phyloP scores from a whole-genome alignment of 2,329 filamentous ascomycete genomes.

The Pestalotiopsis sp. region DNA sequence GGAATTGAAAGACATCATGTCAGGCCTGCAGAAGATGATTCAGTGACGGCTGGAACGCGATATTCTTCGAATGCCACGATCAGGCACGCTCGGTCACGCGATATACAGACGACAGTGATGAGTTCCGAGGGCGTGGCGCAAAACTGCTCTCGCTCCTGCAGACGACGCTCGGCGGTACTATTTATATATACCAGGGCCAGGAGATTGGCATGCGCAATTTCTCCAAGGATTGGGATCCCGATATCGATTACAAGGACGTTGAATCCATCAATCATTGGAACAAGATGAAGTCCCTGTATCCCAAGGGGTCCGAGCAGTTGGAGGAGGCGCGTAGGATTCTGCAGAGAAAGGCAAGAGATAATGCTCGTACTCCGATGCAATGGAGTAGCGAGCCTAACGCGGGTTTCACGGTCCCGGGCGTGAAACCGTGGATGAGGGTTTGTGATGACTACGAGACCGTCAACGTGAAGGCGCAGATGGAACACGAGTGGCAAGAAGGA shows the following conservation, averaged over 20 bases:
- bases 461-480: constrained; percentile 59
- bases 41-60: constrained; percentile 62
- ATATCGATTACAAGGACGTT: constrained; percentile 57
- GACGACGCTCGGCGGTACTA: constrained; percentile 56
- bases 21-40: constrained; percentile 49
- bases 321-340: constrained; percentile 53
- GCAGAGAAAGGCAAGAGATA: constrained; percentile 64
- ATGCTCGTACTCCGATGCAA: constrained; percentile 68
- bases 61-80: constrained; percentile 69
- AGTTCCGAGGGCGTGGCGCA: constrained; percentile 49
- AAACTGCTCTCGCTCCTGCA: constrained; percentile 63
- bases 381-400: constrained; percentile 60
- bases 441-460: constrained; percentile 55
- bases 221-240: constrained; percentile 57
- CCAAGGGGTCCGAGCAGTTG: constrained; percentile 38
- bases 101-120: constrained; percentile 51
- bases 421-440: constrained; percentile 62
- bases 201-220: constrained; percentile 68
- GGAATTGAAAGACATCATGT: constrained; percentile 40
- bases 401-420: constrained; percentile 59
- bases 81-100: constrained; percentile 61
- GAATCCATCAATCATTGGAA: constrained; percentile 51
- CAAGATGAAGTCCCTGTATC: constrained; percentile 38
- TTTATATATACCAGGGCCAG: constrained; percentile 70
- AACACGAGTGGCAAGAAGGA: constrained; percentile 21